Base-by-base conservation (phyloP, 1,284 basidiomycete genomes). In the Puccinia novopanici region DNA sequence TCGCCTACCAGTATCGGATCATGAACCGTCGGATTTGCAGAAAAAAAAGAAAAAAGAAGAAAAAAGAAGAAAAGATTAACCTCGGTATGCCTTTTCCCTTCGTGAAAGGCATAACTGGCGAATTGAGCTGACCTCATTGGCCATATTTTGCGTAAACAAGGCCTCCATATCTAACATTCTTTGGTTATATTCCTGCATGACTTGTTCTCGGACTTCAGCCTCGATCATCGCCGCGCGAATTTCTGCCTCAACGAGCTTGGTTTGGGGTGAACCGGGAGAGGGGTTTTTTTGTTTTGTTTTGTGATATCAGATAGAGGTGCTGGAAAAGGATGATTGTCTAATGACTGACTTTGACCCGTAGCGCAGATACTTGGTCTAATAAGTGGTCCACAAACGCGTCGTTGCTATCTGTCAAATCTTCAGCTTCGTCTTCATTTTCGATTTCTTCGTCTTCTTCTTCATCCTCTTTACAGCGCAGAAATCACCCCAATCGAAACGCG, bases 201-300 rank as follows among this genome's bases (percentile, higher is more conserved):
- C 92, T 87, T 98, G 94, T 84, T 96, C 93, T 48, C 96, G 89
- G 0, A 93, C 91, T 82, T 96, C 92, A 0, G 92, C 92, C 86
- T 98, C 95, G 72, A 94, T 89, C 42, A 93, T 87, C 0, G 92
- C 94, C 82, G 90, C 91, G 79, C 92, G 90, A 89, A 96, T 91
- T 84, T 98, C 93, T 6, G 92, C 90, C 83, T 95, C 93, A 84
- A 91, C 93, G 10, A 97, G 88, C 92, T 95, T 83, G 68, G 45
- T 40, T 79, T 74, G n/a, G 55, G 34, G 67, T n/a, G n/a, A n/a
- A n/a, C n/a, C 10, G 48, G 22, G 19, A 2, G 52, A 74, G 61
- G 57, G 78, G 75, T 75, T 48, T 76, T 75, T 75, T 48, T 42
- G 17, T 54, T 34, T 63, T 73, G 72, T 17, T 15, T 81, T 55